Percentiles rank a stretch among this genome's conserved stretches.
Conservation (phyloP, 2,329 filamentous ascomycete species). For the Colletotrichum siamense region DNA sequence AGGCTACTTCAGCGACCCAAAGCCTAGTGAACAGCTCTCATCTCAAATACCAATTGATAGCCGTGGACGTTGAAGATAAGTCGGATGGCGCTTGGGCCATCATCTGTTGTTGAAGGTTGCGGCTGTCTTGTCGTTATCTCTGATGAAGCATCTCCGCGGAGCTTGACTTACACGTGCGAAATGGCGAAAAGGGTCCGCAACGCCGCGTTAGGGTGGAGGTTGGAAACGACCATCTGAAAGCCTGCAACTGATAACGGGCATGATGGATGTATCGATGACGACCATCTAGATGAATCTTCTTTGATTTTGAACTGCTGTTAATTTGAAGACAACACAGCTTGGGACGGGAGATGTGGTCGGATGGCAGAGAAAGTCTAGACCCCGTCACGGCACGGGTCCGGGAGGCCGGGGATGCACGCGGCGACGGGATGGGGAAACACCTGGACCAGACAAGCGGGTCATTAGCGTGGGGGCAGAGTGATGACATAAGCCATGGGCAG, state of each 20-base stretch:
- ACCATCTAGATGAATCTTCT: no score
- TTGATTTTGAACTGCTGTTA: background rate
- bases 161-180: conserved; percentile 8
- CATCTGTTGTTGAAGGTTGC: background rate
- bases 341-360: background rate
- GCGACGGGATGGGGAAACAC: conserved; percentile 3
- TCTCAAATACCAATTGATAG: background rate
- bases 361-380: background rate
- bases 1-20: background rate
- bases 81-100: background rate
- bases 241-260: conserved; percentile 2
- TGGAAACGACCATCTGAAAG: conserved; percentile 10
- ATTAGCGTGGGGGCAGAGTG: background rate
- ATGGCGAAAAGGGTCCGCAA: conserved; percentile 9
- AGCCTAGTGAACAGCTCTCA: background rate
- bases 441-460: conserved; percentile 12
- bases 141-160: conserved; percentile 20
- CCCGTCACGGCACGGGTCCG: background rate
- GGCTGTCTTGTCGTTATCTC: conserved; percentile 19
- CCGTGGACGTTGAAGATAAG: background rate
- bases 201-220: conserved; percentile 16
- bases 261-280: background rate
- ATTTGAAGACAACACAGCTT: background rate
- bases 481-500: background rate
- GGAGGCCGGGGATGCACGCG: conserved; percentile 10